A percentile compares a stretch with the other conserved stretches of the same genome.
phyloP scores from a whole-genome alignment of 1,284 basidiomycete genomes.

The Exobasidium cylindrosporum region DNA sequence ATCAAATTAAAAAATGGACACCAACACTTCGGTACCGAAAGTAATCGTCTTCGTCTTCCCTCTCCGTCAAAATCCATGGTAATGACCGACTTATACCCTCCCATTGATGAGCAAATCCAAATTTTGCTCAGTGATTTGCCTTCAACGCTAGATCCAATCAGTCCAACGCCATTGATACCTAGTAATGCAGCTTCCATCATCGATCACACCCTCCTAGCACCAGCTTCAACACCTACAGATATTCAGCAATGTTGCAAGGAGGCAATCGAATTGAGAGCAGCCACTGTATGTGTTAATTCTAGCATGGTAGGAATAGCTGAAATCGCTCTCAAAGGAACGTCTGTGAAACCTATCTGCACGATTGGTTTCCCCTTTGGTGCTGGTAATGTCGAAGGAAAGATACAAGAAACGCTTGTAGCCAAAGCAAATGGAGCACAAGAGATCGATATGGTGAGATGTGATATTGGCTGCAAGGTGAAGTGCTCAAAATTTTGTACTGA shows the following conservation, averaged over 20 bases:
- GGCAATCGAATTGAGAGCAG: conserved; percentile 30
- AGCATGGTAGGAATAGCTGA: conserved; percentile 58
- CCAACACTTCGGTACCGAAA: too few relatives aligned
- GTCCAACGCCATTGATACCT: conserved; percentile 22
- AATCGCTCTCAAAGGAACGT: conserved; percentile 57
- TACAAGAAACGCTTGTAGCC: conserved; percentile 30
- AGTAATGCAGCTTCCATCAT: conserved; percentile 30
- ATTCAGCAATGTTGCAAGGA: conserved; percentile 30
- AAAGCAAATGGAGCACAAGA: conserved; percentile 34
- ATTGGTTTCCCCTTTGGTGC: conserved; percentile 26
- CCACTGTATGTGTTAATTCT: conserved; percentile 46
- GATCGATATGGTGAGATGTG: conserved; percentile 47
- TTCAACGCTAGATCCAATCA: conserved; percentile 1
- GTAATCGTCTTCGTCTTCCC: too few relatives aligned
- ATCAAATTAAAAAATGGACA: too few relatives aligned
- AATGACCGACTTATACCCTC: not conserved
- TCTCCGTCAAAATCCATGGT: too few relatives aligned
- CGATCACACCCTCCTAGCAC: conserved; percentile 50
- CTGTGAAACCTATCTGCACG: conserved; percentile 13
- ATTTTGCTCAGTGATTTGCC: not conserved
- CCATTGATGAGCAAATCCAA: conserved; percentile 3
- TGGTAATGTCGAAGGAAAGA: conserved; percentile 31
- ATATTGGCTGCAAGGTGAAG: too few relatives aligned
- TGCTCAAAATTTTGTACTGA: too few relatives aligned
- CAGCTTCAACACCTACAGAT: conserved; percentile 29